Base-by-base conservation (phyloP, 2,329 filamentous ascomycete species). In the Colletotrichum plurivorum region DNA sequence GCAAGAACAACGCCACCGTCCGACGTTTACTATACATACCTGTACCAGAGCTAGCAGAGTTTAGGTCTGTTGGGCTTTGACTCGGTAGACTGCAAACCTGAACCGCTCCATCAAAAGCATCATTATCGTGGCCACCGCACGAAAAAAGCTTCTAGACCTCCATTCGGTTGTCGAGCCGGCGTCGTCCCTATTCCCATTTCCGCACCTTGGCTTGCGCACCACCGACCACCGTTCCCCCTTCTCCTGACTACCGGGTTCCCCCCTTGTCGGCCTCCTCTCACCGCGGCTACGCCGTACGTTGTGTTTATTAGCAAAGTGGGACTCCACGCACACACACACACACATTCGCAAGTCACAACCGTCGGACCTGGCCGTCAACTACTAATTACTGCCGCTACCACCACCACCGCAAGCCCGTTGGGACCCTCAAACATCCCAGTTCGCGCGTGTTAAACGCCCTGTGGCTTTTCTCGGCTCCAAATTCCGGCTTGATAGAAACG, bases 31-130 rank as follows among this genome's bases (percentile, higher is more conserved):
- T 31, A 31, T 31, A 31, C 27, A 31, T 31, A 31, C 27, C 27
- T 9, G 2, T 7, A 9, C 27, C 27, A 31, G 27, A 31, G 27
- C 27, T 31, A 31, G 27, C 63, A 69, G 25, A 52, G 36, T 55
- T 69, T 45, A 58, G 48, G 66, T 25, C 22, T 41, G 16, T 41
- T 18, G 49, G 55, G 55, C 67, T 66, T 67, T 66, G 67, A 66
- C 67, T 66, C 25, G 51, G 22, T 48, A n/a, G 49, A 45, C 66
- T 55, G 18, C 51, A 55, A 20, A 66, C 62, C 66, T 69, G 67
- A 69, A 68, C 65, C 65, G 27, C 25, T 64, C 60, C 46, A 54
- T 64, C 53, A 45, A 66, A 66, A 60, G 55, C 62, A 52, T 69
- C 67, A 63, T 9, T 31, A 31, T 31, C 27, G 53, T 58, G 51